These are phyloP conservation scores for Gloeophyllum trabeum DNA, from an alignment of 768 basidiomycete species.

Conservation along the genomic window DNA sequence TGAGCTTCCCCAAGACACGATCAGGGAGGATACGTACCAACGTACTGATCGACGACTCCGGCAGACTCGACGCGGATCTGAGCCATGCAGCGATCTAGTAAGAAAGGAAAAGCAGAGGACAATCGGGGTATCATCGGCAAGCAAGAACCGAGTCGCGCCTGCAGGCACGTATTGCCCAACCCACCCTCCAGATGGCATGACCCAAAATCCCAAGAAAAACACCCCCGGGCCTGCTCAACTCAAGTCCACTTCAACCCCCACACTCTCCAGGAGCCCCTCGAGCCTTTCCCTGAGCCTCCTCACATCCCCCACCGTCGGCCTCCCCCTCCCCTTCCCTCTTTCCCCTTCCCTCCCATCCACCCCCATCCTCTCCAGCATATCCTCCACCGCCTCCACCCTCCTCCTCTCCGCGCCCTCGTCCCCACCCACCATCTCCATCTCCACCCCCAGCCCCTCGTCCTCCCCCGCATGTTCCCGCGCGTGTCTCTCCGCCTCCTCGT, in stretches of 20 bases:
- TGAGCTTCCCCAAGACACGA: too few species aligned
- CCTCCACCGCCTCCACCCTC: constrained; percentile 44
- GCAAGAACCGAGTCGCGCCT: too few species aligned
- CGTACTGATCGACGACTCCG: too few species aligned
- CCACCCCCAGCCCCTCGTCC: constrained; percentile 9
- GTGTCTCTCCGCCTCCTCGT: constrained; percentile 72
- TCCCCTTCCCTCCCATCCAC: constrained; percentile 49
- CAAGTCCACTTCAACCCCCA: constrained; percentile 18
- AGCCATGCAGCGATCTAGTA: too few species aligned
- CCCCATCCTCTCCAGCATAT: constrained; percentile 39
- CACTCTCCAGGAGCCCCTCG: constrained; percentile 16
- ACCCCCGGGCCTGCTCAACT: background rate
- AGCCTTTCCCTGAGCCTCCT: constrained; percentile 25
- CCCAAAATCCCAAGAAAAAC: background rate
- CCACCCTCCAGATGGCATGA: too few species aligned
- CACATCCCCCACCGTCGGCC: constrained; percentile 29
- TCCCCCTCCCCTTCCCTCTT: constrained; percentile 16
- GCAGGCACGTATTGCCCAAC: too few species aligned
- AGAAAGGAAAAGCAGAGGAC: too few species aligned
- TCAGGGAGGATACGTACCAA: too few species aligned
- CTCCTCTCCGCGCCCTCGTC: constrained; percentile 33
- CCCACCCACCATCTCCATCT: constrained; percentile 18
- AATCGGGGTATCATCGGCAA: too few species aligned
- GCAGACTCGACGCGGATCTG: too few species aligned
- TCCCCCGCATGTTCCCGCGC: constrained; percentile 23